These are phyloP conservation scores for Rhynchosporium graminicola DNA, from an alignment of 2,329 filamentous ascomycete species.

Conservation along the genomic window DNA sequence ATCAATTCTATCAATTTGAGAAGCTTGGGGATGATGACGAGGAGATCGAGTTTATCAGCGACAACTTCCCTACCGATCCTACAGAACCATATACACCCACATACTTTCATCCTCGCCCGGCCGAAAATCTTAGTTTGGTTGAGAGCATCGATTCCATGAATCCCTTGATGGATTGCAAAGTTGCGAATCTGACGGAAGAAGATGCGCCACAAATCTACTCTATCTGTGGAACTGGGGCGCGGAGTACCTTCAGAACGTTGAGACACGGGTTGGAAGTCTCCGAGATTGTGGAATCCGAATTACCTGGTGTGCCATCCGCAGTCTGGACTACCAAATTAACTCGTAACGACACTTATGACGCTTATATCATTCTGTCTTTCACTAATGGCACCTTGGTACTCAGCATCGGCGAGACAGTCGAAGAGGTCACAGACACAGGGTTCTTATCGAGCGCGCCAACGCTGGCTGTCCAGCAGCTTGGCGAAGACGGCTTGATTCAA, in stretches of 20 bases:
- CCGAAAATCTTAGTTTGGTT: conserved; percentile 81
- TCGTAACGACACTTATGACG: conserved; percentile 80
- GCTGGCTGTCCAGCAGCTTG: conserved; percentile 88
- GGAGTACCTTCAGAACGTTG: conserved; percentile 86
- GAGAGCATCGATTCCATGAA: conserved; percentile 88
- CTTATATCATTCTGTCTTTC: conserved; percentile 94
- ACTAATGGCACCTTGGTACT: conserved; percentile 87
- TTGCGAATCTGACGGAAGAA: conserved; percentile 86
- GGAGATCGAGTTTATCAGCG: conserved; percentile 82
- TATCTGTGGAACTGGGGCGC: conserved; percentile 82
- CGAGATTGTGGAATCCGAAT: conserved; percentile 91
- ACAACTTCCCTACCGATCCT: conserved; percentile 77
- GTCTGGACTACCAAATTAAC: conserved; percentile 95
- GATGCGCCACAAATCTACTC: conserved; percentile 97
- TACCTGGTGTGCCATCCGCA: conserved; percentile 83
- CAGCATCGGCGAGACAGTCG: conserved; percentile 94
- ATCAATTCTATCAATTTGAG: conserved; percentile 95
- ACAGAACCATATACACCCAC: conserved; percentile 71
- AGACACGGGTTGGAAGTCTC: conserved; percentile 92
- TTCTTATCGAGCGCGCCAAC: conserved; percentile 89
- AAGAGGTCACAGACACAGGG: conserved; percentile 91
- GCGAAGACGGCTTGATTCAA: conserved; percentile 89
- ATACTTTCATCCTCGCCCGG: conserved; percentile 79
- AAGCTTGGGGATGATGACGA: conserved; percentile 95
- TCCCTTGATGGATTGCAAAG: conserved; percentile 85